Percentiles rank a stretch among this genome's conserved stretches.
These are phyloP conservation scores for Thalassiosira sp. DNA, from an alignment of 352 stramenopile species.

Conservation along the genomic window DNA sequence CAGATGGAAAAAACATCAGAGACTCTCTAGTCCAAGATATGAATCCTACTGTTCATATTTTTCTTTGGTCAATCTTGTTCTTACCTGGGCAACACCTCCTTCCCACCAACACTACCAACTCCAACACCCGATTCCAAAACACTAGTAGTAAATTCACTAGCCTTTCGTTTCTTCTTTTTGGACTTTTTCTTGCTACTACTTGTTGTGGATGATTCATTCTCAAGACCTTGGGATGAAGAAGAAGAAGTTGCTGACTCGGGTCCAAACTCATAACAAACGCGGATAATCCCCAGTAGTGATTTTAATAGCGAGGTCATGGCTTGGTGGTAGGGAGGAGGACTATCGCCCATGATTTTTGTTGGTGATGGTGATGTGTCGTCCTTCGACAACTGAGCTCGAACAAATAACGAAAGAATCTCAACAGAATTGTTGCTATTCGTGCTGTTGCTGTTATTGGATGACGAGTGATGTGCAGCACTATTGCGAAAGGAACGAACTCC, in stretches of 20 bases:
- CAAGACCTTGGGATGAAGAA: neutral
- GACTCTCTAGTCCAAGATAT: neutral
- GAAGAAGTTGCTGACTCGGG: neutral
- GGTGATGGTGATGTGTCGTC: neutral
- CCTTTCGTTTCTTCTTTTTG: conserved; percentile 36
- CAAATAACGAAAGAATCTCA: conserved; percentile 48
- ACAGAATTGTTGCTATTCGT: conserved; percentile 1
- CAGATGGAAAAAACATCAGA: neutral
- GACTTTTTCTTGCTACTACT: conserved; percentile 28
- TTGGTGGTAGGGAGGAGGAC: neutral
- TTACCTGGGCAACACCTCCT: conserved; percentile 22
- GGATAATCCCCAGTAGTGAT: conserved; percentile 33
- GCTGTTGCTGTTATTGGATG: no score
- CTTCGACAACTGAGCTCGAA: conserved; percentile 36
- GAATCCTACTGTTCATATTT: neutral
- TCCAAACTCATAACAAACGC: conserved; percentile 43
- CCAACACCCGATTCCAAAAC: conserved; percentile 1
- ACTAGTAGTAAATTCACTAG: conserved; percentile 4
- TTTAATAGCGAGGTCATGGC: conserved; percentile 34
- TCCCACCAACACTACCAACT: neutral
- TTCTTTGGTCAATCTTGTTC: conserved; percentile 5
- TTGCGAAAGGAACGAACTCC: no score
- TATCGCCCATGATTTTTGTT: no score
- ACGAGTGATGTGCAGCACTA: no score
- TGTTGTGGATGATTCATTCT: neutral